phyloP scores from a whole-genome alignment of 2,329 filamentous ascomycete species.

The Ophiocordyceps robertsii region DNA sequence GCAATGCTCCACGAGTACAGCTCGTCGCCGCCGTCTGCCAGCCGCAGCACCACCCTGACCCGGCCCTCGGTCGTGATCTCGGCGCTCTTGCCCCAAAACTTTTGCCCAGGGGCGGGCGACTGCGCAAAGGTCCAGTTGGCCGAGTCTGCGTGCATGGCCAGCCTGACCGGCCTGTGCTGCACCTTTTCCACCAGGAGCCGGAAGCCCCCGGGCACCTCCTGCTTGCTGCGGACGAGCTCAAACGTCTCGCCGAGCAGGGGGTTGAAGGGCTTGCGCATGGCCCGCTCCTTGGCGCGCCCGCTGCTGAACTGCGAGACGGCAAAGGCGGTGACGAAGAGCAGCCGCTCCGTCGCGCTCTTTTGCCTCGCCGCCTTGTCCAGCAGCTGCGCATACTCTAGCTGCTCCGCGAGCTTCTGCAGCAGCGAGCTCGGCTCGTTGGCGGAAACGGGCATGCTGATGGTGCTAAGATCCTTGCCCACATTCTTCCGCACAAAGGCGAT shows the following conservation, averaged over 20 bases:
- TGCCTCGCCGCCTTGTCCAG: slow-evolving; percentile 62
- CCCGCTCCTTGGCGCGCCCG: slow-evolving; percentile 73
- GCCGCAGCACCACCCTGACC: slow-evolving; percentile 58
- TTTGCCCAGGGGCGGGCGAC: slow-evolving; percentile 78
- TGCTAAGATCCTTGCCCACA: slow-evolving; percentile 92
- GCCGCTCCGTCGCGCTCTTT: slow-evolving; percentile 48
- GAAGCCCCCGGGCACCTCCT: slow-evolving; percentile 58
- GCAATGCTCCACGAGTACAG: slow-evolving; percentile 80
- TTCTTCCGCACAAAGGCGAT: slow-evolving; percentile 95
- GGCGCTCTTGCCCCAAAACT: slow-evolving; percentile 96
- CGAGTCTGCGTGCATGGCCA: slow-evolving; percentile 87
- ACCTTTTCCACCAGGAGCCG: slow-evolving; percentile 94
- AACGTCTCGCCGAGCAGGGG: slow-evolving; percentile 93
- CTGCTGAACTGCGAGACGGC: slow-evolving; percentile 78
- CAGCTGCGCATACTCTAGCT: slow-evolving; percentile 78
- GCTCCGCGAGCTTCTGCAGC: slow-evolving; percentile 78
- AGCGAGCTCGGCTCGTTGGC: slow-evolving; percentile 87
- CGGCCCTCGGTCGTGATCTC: slow-evolving; percentile 90
- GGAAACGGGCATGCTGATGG: slow-evolving; percentile 94
- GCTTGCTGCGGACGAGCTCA: slow-evolving; percentile 78
- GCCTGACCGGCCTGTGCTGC: slow-evolving; percentile 77
- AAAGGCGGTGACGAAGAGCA: slow-evolving; percentile 80
- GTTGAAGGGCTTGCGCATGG: slow-evolving; percentile 93
- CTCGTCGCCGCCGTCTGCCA: slow-evolving; percentile 57
- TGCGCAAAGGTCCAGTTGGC: slow-evolving; percentile 77